Conservation (phyloP, 257 asterid species). For the Solanum tarijense region DNA sequence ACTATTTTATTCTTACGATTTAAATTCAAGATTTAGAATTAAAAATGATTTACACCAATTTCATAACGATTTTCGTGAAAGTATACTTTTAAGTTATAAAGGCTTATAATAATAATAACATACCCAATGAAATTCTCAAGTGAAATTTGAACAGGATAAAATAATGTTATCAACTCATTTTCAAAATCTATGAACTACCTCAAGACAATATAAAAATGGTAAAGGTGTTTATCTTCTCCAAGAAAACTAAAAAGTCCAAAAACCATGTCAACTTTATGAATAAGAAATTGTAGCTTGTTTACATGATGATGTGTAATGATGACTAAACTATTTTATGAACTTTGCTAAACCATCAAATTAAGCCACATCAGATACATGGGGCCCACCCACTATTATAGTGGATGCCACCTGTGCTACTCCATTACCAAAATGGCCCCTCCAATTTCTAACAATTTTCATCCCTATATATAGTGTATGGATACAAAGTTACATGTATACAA, state of each 20-base stretch:
- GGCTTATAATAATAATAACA: accelerated
- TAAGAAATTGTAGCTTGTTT: not conserved
- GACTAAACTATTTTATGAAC: not conserved
- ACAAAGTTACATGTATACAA: not conserved
- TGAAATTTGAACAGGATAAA: accelerated
- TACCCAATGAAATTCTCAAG: accelerated
- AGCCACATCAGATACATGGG: constrained; percentile 1
- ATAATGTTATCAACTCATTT: not conserved
- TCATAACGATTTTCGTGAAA: accelerated
- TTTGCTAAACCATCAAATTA: not conserved
- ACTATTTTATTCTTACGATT: not conserved
- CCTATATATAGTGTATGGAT: not conserved
- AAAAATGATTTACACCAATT: not conserved
- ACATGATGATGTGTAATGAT: not conserved
- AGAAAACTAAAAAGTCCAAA: not conserved
- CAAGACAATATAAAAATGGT: not conserved
- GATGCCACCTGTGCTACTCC: constrained; percentile 13
- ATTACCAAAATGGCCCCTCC: not conserved
- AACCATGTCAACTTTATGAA: constrained; percentile 9
- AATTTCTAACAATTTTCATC: not conserved
- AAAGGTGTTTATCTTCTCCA: not conserved
- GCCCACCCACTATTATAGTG: constrained; percentile 1
- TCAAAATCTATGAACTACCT: not conserved
- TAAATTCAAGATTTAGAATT: not conserved
- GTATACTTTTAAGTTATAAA: not conserved